These are phyloP conservation scores for Termitomyces titanicus DNA, from an alignment of 768 basidiomycete species.

Conservation along the genomic window DNA sequence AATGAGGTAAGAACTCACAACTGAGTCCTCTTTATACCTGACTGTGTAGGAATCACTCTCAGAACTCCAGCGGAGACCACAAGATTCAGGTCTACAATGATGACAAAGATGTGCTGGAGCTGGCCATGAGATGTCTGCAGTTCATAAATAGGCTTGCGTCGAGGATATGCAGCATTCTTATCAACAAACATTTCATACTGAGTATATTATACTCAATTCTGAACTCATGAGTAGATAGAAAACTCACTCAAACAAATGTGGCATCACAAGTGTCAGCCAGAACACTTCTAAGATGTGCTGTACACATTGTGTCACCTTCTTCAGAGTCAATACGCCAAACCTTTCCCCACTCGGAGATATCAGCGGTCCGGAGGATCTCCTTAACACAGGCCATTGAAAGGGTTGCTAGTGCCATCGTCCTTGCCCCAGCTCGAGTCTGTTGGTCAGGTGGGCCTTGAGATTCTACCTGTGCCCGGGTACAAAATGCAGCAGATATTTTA, in stretches of 20 bases:
- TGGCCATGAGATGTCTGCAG: constrained; percentile 27
- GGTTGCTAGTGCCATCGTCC: neutral
- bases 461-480: neutral
- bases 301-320: constrained; percentile 27
- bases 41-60: no score
- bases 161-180: constrained; percentile 16
- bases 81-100: no score
- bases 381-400: constrained; percentile 12
- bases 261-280: constrained; percentile 26
- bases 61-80: no score
- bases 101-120: constrained; percentile 23
- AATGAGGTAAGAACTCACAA: no score
- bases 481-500: constrained; percentile 8
- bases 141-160: neutral
- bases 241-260: constrained; percentile 29
- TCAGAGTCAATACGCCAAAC: constrained; percentile 22
- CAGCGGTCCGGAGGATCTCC: constrained; percentile 6
- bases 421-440: neutral
- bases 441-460: neutral
- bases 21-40: no score
- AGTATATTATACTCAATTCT: neutral
- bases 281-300: constrained; percentile 3
- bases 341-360: constrained; percentile 25
- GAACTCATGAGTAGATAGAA: constrained; percentile 1
- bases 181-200: constrained; percentile 33